phyloP scores from a whole-genome alignment of 148 eudicot genomes.

The Agrostemma githago region DNA sequence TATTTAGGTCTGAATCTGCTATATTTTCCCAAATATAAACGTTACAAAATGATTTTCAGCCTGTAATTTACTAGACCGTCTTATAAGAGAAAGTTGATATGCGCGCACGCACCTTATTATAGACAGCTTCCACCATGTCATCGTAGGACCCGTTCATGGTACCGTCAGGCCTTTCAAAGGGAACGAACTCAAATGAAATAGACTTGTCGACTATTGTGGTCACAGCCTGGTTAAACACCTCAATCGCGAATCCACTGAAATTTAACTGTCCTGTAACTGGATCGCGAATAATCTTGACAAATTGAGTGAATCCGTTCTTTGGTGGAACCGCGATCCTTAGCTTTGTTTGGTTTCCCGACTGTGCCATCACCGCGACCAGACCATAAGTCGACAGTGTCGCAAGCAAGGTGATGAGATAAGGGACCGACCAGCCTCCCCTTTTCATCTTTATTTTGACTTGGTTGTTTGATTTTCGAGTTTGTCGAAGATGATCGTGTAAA shows the following conservation, averaged over 20 bases:
- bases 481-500: too few species aligned
- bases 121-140: constrained; percentile 10
- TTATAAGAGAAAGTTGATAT: too few species aligned
- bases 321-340: constrained; percentile 23
- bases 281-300: constrained; percentile 3
- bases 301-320: constrained; percentile 23
- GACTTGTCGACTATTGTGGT: constrained; percentile 9
- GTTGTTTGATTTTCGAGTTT: neutral
- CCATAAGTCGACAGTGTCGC: neutral
- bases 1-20: too few species aligned
- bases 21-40: too few species aligned
- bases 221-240: constrained; percentile 23
- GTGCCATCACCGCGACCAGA: neutral
- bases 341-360: neutral
- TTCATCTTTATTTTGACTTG: neutral
- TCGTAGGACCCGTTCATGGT: constrained; percentile 11
- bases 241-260: constrained; percentile 19
- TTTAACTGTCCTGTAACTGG: constrained; percentile 9
- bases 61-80: too few species aligned
- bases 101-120: neutral
- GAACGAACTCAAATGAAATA: neutral
- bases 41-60: too few species aligned
- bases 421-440: neutral
- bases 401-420: neutral
- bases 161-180: constrained; percentile 8